phyloP scores from a whole-genome alignment of 1,284 basidiomycete species.

The Anthracocystis walkeri region DNA sequence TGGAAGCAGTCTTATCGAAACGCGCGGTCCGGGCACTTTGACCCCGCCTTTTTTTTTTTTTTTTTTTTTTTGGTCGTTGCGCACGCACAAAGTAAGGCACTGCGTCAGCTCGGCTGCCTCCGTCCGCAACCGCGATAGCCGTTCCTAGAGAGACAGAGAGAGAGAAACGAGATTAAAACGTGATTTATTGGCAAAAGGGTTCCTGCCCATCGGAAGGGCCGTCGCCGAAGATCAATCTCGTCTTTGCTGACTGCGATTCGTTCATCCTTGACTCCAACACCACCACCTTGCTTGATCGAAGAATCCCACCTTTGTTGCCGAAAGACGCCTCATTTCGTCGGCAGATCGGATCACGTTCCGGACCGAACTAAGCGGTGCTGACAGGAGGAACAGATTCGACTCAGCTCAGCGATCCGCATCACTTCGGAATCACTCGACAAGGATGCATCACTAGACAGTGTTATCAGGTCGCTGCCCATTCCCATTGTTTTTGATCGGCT shows the following conservation, averaged over 20 bases:
- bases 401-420: not conserved
- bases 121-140: conserved; percentile 8
- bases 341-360: not conserved
- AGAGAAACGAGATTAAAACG: not conserved
- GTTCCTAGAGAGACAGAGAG: not conserved
- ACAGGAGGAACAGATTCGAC: not conserved
- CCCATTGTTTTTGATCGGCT: conserved; percentile 2
- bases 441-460: not conserved
- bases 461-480: not conserved
- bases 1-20: not conserved
- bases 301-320: not conserved
- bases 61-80: not conserved
- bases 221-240: conserved; percentile 1
- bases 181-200: not conserved
- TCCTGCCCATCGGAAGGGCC: conserved; percentile 8
- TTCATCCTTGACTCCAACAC: too few relatives aligned
- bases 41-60: not conserved
- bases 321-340: not conserved
- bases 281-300: too few relatives aligned
- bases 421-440: not conserved
- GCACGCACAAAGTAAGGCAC: not conserved
- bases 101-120: conserved; percentile 4
- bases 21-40: not conserved
- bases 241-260: not conserved
- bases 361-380: conserved; percentile 1